Evolutionary conservation across 176 grass and related monocot genomes (phyloP), one percentile per base, ranked within the genome.

Genomic region (Puccinellia tenuiflora): DNA sequence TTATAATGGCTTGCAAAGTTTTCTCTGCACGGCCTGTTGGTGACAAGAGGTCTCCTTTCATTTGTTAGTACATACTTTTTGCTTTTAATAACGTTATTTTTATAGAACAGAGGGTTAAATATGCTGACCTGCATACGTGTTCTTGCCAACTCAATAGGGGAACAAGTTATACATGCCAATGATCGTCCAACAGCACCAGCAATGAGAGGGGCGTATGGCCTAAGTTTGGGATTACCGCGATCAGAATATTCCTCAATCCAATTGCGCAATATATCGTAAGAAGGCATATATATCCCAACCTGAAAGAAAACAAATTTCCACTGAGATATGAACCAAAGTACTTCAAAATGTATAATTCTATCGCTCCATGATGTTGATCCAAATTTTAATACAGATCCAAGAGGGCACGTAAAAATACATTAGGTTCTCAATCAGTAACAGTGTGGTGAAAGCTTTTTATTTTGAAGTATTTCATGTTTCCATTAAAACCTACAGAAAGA

Each of bases 251-350:
- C 88, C 88, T 93, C 92, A 83, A 95, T 88, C 92, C 90, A 88
- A 70, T 95, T 98, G 68, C 95, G 87, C 81, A 98, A 86, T 18
- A 95, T 51, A 75, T 98, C 92, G 20, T 98, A 98, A 69, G 53
- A 91, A 67, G 95, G 92, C 48, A 98, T 76, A 85, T 95, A 98
- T 81, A 98, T 95, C 20, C 90, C 95, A 74, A 98, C 92, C 92
- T 95, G 82, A 65, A 79, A 47, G 5, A 81, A 16, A 69, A 25
- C 45, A 53, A 43, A 45, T 73, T 73, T 73, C 18, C 65, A 65
- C 17, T 25, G 18, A 76, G 37, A 81, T 51, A 50, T 4, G 17
- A 12, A 71, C 26, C 8, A 12, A 22, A 7, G 28, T 81, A 73
- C 9, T 55, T 38, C 6, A 21, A 81, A 50, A 57, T 60, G 59